Conservation (phyloP, 2,329 filamentous ascomycete genomes). For the Blumeriella jaapii region DNA sequence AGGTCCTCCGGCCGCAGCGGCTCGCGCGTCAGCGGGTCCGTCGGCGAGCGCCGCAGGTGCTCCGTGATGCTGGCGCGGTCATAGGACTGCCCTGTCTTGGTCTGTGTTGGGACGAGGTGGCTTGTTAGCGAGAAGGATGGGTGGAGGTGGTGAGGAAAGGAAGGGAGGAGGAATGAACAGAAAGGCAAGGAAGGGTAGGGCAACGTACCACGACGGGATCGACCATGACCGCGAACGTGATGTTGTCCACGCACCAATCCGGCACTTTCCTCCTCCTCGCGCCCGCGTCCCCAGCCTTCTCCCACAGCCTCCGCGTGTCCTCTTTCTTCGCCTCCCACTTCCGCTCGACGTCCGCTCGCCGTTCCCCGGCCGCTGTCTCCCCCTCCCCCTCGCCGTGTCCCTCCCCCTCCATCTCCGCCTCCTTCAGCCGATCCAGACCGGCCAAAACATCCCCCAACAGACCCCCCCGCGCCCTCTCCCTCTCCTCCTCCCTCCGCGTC, state of each 20-base stretch:
- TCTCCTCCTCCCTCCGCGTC: constrained; percentile 58
- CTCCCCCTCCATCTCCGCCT: constrained; percentile 32
- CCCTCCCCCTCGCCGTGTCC: constrained; percentile 29
- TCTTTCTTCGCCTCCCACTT: constrained; percentile 38
- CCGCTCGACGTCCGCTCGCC: constrained; percentile 24
- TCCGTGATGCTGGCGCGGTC: constrained; percentile 78
- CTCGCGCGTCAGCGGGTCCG: constrained; percentile 76
- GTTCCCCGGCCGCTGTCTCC: constrained; percentile 29
- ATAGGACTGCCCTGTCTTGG: constrained; percentile 81
- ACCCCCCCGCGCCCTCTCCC: constrained; percentile 42
- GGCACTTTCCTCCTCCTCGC: constrained; percentile 41
- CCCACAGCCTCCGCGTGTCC: constrained; percentile 38
- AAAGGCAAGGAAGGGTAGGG: background rate
- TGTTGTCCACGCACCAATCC: constrained; percentile 67
- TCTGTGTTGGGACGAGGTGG: too few species aligned
- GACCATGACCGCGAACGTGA: constrained; percentile 62
- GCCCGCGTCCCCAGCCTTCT: constrained; percentile 35
- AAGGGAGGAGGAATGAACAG: background rate
- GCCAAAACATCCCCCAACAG: constrained; percentile 49
- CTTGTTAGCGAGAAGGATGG: too few species aligned
- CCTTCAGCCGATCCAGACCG: constrained; percentile 36
- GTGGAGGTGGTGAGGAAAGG: background rate
- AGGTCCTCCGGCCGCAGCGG: constrained; percentile 58
- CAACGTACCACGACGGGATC: constrained; percentile 42
- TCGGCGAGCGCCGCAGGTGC: constrained; percentile 63